Evolutionary conservation across 495 filamentous ascomycete genomes (phyloP).

Genomic region (Penicillium argentinense): DNA sequence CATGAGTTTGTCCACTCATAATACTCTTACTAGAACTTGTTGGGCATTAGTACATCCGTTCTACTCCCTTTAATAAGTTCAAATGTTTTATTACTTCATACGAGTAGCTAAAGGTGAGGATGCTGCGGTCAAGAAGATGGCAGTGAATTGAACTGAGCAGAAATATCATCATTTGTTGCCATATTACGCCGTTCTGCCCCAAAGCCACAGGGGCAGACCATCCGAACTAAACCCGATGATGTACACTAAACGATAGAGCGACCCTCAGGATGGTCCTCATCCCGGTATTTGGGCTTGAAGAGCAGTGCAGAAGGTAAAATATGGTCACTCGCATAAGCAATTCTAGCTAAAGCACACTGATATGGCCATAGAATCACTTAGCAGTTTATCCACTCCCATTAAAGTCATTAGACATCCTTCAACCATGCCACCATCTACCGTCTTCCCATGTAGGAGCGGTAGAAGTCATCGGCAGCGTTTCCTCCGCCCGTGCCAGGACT

Average conservation of each 20-base stretch:
- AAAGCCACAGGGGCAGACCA: background rate
- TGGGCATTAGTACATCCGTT: too few relatives aligned
- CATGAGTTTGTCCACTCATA: too few relatives aligned
- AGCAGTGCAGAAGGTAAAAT: background rate
- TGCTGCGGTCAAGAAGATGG: background rate
- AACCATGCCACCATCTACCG: constrained; percentile 36
- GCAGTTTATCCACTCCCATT: constrained; percentile 9
- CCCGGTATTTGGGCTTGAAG: background rate
- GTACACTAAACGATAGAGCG: background rate
- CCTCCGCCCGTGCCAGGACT: constrained; percentile 58
- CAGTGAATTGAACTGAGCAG: background rate
- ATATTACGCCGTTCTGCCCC: constrained; percentile 1
- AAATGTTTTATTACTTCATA: too few relatives aligned
- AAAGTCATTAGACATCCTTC: constrained; percentile 24
- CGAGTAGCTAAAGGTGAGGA: too few relatives aligned
- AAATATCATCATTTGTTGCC: background rate
- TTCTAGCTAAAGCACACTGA: background rate
- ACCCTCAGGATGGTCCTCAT: background rate
- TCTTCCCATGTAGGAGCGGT: constrained; percentile 71
- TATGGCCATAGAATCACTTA: background rate
- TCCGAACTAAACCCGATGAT: background rate
- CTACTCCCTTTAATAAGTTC: too few relatives aligned
- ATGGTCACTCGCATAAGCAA: background rate
- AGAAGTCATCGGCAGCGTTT: constrained; percentile 73
- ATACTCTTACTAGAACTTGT: too few relatives aligned